Evolutionary conservation across 1,284 basidiomycete species (phyloP), one percentile per base, ranked within the genome.

Genomic region (Pseudomicrostroma phylloplanum): DNA sequence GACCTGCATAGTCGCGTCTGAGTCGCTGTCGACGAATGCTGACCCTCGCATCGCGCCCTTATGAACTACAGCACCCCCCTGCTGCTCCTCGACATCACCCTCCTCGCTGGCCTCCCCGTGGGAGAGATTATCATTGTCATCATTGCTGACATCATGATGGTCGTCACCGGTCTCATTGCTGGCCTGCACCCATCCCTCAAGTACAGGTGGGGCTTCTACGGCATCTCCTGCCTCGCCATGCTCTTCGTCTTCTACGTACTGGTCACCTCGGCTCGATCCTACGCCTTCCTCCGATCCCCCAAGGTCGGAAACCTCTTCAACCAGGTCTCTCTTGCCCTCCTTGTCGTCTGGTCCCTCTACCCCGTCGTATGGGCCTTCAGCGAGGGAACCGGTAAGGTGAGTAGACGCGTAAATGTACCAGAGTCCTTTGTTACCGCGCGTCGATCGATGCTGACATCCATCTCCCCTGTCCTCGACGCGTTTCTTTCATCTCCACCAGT

Each of bases 271-370:
- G 71, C 66, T 30, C 65, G 71, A 26, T 63, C 60, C 49, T 67
- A 62, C 63, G 70, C 69, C 41, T 73, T 70, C 65, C 59, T 71
- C 8, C 69, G 69, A 54, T 62, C 64, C 59, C 69, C 67, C 63
- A 73, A 73, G 65, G 71, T 73, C 53, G 71, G 70, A 19, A 59
- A 61, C 39, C 66, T 71, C 25, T 73, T 69, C 71, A 73, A 73
- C 67, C 68, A 71, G 66, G 59, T 71, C 60, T 66, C 70, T 43
- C 65, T 71, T 42, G 67, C 68, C 23, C 67, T 73, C 26, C 62
- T 71, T n/a, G 63, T 70, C 3, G 67, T 70, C 58, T 73, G 71
- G 71, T 63, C 70, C 25, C 55, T 61, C 54, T 72, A 72, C 65
- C 68, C 70, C 13, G 61, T 70, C 13, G 63, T 71, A 19, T 73